Conservation (phyloP, 306 rosid genomes). For the Acacia confusa region DNA sequence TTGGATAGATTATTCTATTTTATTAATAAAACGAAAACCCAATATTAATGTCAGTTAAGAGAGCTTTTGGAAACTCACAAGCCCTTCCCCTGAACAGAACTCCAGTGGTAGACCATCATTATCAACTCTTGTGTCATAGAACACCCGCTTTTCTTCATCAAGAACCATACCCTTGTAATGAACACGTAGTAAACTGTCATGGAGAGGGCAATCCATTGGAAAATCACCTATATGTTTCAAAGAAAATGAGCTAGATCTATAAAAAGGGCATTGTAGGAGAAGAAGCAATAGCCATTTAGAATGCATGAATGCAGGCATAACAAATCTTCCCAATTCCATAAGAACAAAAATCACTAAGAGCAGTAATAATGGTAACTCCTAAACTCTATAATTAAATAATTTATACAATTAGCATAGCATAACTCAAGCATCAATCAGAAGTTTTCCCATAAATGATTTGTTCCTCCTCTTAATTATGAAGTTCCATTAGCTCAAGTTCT, state of each 20-base stretch:
- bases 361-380: constrained; percentile 10
- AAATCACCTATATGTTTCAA: constrained; percentile 73
- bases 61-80: constrained; percentile 61
- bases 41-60: constrained; percentile 1
- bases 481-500: constrained; percentile 6
- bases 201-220: constrained; percentile 99
- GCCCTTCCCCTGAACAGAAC: constrained; percentile 97
- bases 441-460: constrained; percentile 17
- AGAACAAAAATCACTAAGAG: not conserved
- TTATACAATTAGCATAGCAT: not conserved
- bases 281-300: constrained; percentile 21
- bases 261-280: constrained; percentile 15
- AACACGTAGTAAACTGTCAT: constrained; percentile 83
- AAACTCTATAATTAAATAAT: constrained; percentile 6
- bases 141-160: constrained; percentile 61
- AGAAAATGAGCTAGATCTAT: constrained; percentile 25
- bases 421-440: constrained; percentile 19
- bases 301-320: constrained; percentile 1
- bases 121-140: constrained; percentile 81
- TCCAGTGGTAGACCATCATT: constrained; percentile 88
- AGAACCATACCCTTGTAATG: constrained; percentile 92
- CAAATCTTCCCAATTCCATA: not conserved
- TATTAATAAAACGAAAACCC: not conserved
- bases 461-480: constrained; percentile 18
- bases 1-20: not conserved